Evolutionary conservation across 805 yeast species (phyloP), one percentile per base, ranked within the genome.

Genomic region (Saccharomyces eubayanus): DNA sequence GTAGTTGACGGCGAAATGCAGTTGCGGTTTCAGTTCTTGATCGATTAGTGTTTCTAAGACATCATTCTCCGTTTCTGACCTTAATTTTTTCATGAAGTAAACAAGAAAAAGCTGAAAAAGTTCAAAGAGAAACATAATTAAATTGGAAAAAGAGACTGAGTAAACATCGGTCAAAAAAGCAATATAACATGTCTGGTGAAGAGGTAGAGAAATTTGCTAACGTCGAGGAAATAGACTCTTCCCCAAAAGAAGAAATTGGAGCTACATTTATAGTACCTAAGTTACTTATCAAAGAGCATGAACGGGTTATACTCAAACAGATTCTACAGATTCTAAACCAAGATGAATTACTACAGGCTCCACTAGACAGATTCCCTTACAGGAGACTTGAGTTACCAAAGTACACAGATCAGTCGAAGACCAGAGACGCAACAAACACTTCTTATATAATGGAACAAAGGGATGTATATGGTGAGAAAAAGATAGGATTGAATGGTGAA

Each of bases 381-480:
- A 61, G 55, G 31, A 55, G 40, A 28, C 55, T 66, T 5, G 45
- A 48, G 2, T 20, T 62, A 11, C 65, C 71, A 3, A 54, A 48
- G 41, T 60, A 54, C 45, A 55, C 56, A 11, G 59, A 59, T 41
- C 27, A 36, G 3, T 16, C 24, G 2, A 36, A 36, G 43, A 36
- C 55, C 24, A 57, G 50, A 20, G 48, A 51, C 6, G 14, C 28
- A 5, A n/a, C 52, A 31, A 51, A 48, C 36, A 12, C 46, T 10
- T 5, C 47, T 10, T 64, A 60, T 43, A 55, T 53, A 3, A 55
- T 62, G 58, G 48, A 49, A n/a, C 54, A 54, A 21, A 60, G 52
- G n/a, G 82, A 79, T 55, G 63, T 67, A n/a, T 60, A 60, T 21
- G 83, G 83, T 21, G 83, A 79, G 51, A 54, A 61, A 27, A 78